Percentiles rank a stretch among this genome's conserved stretches.
These are phyloP conservation scores for Pythium utonaiense DNA, from an alignment of 352 stramenopile genomes.

Conservation along the genomic window DNA sequence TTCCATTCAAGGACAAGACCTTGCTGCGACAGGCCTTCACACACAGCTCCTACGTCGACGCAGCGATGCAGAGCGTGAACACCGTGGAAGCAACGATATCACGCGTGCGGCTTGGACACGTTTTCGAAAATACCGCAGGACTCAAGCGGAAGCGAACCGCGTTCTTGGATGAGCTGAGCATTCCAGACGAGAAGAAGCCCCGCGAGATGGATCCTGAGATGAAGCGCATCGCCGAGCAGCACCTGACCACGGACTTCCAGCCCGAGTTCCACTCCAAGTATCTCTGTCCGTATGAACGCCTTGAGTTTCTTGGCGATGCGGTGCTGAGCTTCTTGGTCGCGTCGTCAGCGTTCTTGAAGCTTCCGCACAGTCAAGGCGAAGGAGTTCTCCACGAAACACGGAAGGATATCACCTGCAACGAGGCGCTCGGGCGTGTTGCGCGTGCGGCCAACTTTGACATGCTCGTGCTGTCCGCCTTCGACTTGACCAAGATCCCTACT, in stretches of 20 bases:
- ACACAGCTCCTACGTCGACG: slow-evolving; percentile 78
- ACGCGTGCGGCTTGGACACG: slow-evolving; percentile 66
- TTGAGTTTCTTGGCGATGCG: slow-evolving; percentile 83
- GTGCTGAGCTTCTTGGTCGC: slow-evolving; percentile 83
- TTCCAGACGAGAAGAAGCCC: slow-evolving; percentile 15
- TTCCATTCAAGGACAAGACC: slow-evolving; percentile 71
- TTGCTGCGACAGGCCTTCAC: slow-evolving; percentile 83
- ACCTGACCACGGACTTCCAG: slow-evolving; percentile 65
- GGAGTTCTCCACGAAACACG: slow-evolving; percentile 65
- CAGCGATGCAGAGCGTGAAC: slow-evolving; percentile 84
- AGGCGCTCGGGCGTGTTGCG: slow-evolving; percentile 71
- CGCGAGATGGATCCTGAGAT: slow-evolving; percentile 38
- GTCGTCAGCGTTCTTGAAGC: slow-evolving; percentile 76
- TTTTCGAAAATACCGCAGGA: slow-evolving; percentile 59
- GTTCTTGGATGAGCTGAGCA: slow-evolving; percentile 35
- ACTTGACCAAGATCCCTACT: slow-evolving; percentile 48
- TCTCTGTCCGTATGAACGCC: slow-evolving; percentile 75
- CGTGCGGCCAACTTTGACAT: slow-evolving; percentile 70
- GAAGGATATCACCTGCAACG: slow-evolving; percentile 76
- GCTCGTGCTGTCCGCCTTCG: slow-evolving; percentile 69
- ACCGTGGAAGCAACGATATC: slow-evolving; percentile 70
- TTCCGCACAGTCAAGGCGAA: slow-evolving; percentile 55
- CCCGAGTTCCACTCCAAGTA: slow-evolving; percentile 76
- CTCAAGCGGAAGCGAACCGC: slow-evolving; percentile 59
- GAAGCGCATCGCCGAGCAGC: slow-evolving; percentile 49